phyloP scores from a whole-genome alignment of 371 early-diverging fungal genomes.

The Entomophthora muscae region DNA sequence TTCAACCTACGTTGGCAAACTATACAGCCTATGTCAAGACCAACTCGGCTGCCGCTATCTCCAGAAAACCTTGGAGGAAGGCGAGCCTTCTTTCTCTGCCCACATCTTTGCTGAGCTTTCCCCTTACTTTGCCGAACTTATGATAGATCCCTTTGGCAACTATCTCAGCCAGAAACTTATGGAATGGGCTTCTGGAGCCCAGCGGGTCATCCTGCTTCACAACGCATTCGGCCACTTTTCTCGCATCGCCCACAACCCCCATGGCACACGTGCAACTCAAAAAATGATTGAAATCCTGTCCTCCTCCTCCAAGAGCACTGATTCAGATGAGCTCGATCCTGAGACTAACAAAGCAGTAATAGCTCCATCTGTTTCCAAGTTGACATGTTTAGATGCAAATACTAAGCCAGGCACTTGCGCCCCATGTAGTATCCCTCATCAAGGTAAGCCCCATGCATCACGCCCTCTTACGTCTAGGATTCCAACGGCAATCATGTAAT shows the following conservation, averaged over 20 bases:
- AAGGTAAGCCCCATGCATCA: conserved; percentile 21
- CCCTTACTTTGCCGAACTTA: conserved; percentile 45
- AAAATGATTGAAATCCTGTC: conserved; percentile 76
- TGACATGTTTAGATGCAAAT: conserved; percentile 31
- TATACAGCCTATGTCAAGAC: conserved; percentile 66
- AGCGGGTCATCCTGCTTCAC: conserved; percentile 49
- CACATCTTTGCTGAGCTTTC: conserved; percentile 57
- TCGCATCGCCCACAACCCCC: conserved; percentile 76
- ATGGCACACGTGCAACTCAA: conserved; percentile 94
- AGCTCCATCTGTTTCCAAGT: conserved; percentile 3
- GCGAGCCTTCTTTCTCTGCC: conserved; percentile 30
- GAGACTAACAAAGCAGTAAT: neutral
- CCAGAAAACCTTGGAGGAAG: conserved; percentile 70
- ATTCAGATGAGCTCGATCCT: neutral
- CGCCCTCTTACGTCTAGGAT: conserved; percentile 21
- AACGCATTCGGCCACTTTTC: conserved; percentile 53
- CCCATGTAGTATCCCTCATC: conserved; percentile 67
- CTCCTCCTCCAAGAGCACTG: neutral
- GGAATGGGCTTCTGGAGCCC: conserved; percentile 55
- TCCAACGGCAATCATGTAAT: conserved; percentile 97
- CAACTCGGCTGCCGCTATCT: conserved; percentile 80
- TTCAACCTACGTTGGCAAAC: conserved; percentile 15
- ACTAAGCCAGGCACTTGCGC: conserved; percentile 47
- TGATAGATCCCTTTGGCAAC: conserved; percentile 74
- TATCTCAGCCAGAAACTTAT: conserved; percentile 79